Evolutionary conservation across 768 basidiomycete species (phyloP).

Genomic region (Mrakia frigida): DNA sequence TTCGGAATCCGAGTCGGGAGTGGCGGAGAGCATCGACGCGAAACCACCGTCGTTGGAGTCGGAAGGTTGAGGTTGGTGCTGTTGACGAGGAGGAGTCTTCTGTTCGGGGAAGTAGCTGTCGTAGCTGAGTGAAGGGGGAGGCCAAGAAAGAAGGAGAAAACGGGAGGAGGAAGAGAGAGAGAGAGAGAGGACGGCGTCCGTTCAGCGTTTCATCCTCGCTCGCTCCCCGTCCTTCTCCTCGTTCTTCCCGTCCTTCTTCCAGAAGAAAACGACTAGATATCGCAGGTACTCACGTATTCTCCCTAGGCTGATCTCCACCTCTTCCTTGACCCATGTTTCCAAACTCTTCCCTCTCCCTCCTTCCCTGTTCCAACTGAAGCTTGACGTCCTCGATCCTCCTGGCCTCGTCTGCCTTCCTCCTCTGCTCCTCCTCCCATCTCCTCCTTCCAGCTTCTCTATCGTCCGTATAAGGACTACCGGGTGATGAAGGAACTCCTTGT

Average conservation of each 20-base stretch:
- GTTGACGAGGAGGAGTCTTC: not conserved
- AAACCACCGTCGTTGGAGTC: not conserved
- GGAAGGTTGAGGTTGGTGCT: not conserved
- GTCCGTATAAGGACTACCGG: not conserved
- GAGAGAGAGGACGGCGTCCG: not conserved
- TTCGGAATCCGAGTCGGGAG: not conserved
- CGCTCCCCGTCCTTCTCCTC: not conserved
- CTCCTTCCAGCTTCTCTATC: not conserved
- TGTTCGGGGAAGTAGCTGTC: not conserved
- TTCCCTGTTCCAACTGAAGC: not conserved
- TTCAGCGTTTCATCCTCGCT: not conserved
- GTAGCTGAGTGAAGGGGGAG: not conserved
- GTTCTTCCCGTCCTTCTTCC: not conserved
- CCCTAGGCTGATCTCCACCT: not conserved
- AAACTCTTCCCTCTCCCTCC: not conserved
- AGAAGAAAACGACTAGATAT: not conserved
- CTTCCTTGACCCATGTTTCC: not conserved
- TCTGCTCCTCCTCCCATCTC: constrained; percentile 1
- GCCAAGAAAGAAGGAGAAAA: too few species aligned
- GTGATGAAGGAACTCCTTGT: not conserved
- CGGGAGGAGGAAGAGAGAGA: not conserved
- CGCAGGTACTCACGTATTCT: constrained; percentile 12
- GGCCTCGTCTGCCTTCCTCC: not conserved
- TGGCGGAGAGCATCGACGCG: not conserved
- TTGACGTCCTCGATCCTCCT: constrained; percentile 13